Evolutionary conservation across 2,329 filamentous ascomycete genomes (phyloP).

Genomic region (Penicillium sp.): DNA sequence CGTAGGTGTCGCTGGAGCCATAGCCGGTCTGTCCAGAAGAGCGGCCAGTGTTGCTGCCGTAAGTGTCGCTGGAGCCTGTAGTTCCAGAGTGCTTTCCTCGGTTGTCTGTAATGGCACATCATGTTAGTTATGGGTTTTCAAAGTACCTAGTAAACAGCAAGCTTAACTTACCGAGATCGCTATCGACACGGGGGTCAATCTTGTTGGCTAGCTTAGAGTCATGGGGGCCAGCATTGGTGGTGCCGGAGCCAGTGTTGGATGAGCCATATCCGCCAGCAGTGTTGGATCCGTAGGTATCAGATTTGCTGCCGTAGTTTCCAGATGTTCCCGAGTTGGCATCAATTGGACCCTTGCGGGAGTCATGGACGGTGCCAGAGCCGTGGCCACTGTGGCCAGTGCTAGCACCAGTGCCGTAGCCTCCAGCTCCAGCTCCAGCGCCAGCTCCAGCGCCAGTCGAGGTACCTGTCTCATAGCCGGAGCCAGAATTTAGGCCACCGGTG

Average conservation of each 20-base stretch:
- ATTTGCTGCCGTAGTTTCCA: slow-evolving; percentile 2
- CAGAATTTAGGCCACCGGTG: background rate
- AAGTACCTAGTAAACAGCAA: background rate
- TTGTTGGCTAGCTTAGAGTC: slow-evolving; percentile 50
- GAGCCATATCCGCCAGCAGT: slow-evolving; percentile 12
- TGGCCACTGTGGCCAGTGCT: background rate
- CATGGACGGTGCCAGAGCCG: slow-evolving; percentile 2
- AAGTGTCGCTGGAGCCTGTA: background rate
- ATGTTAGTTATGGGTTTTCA: background rate
- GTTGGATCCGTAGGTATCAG: slow-evolving; percentile 1
- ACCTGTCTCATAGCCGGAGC: background rate
- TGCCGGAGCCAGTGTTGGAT: slow-evolving; percentile 10
- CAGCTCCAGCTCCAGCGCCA: background rate
- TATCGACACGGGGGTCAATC: slow-evolving; percentile 48
- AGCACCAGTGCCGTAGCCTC: background rate
- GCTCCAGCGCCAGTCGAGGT: background rate
- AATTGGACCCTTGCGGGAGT: slow-evolving; percentile 3
- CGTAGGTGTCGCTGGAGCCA: background rate
- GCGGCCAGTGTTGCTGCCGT: background rate
- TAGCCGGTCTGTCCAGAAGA: background rate
- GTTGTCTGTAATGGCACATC: background rate
- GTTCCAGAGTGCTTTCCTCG: background rate
- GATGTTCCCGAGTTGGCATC: background rate
- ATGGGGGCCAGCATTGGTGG: slow-evolving; percentile 41
- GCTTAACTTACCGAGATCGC: slow-evolving; percentile 17